A percentile compares a stretch with the other conserved stretches of the same genome.
Conservation (phyloP, 192 early-diverging fungal genomes). For the Chytriomyces sp. region DNA sequence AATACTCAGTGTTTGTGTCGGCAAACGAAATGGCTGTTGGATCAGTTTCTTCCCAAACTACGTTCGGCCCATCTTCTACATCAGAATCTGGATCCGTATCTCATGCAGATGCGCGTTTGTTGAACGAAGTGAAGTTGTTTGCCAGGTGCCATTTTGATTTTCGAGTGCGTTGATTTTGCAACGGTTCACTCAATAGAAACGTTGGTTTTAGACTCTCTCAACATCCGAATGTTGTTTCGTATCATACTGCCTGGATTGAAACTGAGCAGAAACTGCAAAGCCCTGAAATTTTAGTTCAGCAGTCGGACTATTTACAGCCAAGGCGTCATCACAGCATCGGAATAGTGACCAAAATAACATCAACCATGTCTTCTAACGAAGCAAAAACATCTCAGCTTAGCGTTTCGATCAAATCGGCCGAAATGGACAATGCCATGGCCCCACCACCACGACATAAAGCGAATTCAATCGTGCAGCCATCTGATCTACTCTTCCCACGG, state of each 20-base stretch:
- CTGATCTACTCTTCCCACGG: neutral
- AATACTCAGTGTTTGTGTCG: conserved; percentile 35
- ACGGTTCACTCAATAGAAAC: conserved; percentile 52
- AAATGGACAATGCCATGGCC: neutral
- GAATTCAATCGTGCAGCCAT: neutral
- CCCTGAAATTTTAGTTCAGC: neutral
- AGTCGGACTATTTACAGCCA: neutral
- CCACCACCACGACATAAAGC: neutral
- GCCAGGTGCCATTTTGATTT: conserved; percentile 28
- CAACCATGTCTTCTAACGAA: too few species aligned
- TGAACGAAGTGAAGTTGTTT: conserved; percentile 58
- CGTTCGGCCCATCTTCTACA: neutral
- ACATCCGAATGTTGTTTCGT: conserved; percentile 55
- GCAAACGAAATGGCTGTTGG: neutral
- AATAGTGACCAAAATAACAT: too few species aligned
- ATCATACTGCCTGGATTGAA: conserved; percentile 57
- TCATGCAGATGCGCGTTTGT: conserved; percentile 39
- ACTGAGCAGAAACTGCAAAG: conserved; percentile 3
- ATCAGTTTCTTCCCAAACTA: neutral
- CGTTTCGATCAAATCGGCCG: neutral
- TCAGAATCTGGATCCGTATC: conserved; percentile 19
- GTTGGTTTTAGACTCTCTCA: conserved; percentile 46
- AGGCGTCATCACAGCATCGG: neutral
- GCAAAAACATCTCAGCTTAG: neutral
- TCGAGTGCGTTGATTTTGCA: conserved; percentile 31